Conservation (phyloP, 2,329 filamentous ascomycete genomes). For the Hymenoscyphus linearis region DNA sequence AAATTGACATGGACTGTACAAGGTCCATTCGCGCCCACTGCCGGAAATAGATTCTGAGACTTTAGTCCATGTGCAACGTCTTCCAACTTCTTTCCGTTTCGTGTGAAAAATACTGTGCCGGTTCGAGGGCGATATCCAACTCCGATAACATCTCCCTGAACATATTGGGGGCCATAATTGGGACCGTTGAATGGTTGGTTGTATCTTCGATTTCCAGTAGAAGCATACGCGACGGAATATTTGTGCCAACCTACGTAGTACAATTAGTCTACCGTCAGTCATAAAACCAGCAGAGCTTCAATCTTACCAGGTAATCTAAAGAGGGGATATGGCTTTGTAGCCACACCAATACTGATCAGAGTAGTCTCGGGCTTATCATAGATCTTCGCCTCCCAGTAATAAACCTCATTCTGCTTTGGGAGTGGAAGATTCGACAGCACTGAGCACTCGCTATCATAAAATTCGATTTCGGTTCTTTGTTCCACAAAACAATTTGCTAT, state of each 20-base stretch:
- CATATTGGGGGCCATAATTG: conserved; percentile 74
- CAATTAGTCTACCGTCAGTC: neutral
- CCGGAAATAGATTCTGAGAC: conserved; percentile 94
- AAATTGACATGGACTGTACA: conserved; percentile 95
- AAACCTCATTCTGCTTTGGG: conserved; percentile 97
- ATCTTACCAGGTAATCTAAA: conserved; percentile 84
- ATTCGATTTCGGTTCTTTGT: conserved; percentile 92
- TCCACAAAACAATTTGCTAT: conserved; percentile 99
- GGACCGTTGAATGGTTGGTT: conserved; percentile 87
- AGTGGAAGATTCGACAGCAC: conserved; percentile 79
- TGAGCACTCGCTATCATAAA: conserved; percentile 96
- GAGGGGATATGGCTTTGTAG: conserved; percentile 93
- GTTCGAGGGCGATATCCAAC: conserved; percentile 93
- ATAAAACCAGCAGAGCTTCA: neutral
- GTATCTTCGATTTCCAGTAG: conserved; percentile 76
- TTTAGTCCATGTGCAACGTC: conserved; percentile 92
- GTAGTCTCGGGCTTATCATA: conserved; percentile 94
- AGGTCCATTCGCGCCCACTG: conserved; percentile 91
- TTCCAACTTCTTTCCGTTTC: conserved; percentile 95
- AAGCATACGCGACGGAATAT: conserved; percentile 86
- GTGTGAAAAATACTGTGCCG: conserved; percentile 94
- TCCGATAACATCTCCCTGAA: conserved; percentile 93
- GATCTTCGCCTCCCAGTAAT: conserved; percentile 99
- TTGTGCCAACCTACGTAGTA: conserved; percentile 72
- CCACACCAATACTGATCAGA: conserved; percentile 84